These are phyloP conservation scores for Gnomoniopsis smithogilvyi DNA, from an alignment of 2,329 filamentous ascomycete genomes.

Conservation along the genomic window DNA sequence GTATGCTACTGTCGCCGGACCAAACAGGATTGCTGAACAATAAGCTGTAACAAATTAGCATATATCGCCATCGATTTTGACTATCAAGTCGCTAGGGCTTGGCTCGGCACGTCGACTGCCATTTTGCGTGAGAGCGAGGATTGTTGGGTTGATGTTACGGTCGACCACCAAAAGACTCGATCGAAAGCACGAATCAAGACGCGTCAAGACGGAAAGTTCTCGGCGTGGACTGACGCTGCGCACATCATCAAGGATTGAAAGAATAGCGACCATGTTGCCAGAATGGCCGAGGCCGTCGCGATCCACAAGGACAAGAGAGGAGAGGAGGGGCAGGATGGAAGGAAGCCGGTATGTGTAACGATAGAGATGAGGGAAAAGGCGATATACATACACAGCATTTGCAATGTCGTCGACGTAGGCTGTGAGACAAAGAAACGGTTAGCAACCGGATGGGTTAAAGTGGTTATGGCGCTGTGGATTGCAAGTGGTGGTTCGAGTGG, in stretches of 20 bases:
- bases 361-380: constrained; percentile 15
- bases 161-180: no score
- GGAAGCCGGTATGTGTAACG: constrained; percentile 1
- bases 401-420: constrained; percentile 44
- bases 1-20: constrained; percentile 45
- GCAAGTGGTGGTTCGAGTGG: neutral
- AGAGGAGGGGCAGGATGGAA: neutral
- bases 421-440: constrained; percentile 34
- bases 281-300: no score
- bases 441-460: neutral
- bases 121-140: neutral
- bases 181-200: no score
- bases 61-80: constrained; percentile 11
- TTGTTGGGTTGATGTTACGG: neutral
- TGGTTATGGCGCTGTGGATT: constrained; percentile 1
- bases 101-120: neutral
- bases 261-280: no score
- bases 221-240: no score
- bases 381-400: constrained; percentile 45
- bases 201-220: no score
- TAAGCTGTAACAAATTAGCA: constrained; percentile 37
- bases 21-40: constrained; percentile 59
- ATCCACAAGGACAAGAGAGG: neutral
- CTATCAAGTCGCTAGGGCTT: neutral
- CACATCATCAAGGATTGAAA: no score